phyloP scores from a whole-genome alignment of 2,329 filamentous ascomycete genomes.

The Didymella keratinophila region DNA sequence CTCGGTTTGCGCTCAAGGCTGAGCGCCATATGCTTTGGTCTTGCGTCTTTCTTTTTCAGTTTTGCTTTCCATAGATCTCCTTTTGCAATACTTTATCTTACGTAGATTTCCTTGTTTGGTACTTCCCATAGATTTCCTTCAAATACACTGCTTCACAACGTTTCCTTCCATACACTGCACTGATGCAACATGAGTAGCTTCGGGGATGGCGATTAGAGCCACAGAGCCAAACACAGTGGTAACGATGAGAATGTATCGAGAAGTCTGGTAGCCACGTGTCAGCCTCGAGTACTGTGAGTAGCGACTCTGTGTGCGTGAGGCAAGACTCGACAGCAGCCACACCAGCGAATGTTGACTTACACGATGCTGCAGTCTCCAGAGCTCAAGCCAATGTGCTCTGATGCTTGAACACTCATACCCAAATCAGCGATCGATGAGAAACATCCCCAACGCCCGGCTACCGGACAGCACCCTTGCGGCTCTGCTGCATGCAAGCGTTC shows the following conservation, averaged over 20 bases:
- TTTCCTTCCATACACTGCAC: background rate
- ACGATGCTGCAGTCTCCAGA: background rate
- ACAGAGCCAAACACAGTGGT: too few species aligned
- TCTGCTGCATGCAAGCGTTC: slow-evolving; percentile 9
- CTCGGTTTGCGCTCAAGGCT: background rate
- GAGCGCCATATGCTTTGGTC: background rate
- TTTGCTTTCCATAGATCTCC: background rate
- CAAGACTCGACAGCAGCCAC: too few species aligned
- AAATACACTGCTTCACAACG: background rate
- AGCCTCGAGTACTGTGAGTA: too few species aligned
- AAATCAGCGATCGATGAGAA: background rate
- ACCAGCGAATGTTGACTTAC: background rate
- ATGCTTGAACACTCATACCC: background rate
- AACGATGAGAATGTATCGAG: too few species aligned
- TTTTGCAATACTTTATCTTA: background rate
- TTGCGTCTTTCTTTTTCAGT: background rate
- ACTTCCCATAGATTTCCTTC: background rate
- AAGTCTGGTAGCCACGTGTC: too few species aligned
- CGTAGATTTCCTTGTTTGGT: background rate
- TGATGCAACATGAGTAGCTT: too few species aligned
- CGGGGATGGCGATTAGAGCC: too few species aligned
- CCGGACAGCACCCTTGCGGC: slow-evolving; percentile 1
- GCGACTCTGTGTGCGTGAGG: too few species aligned
- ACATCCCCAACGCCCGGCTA: background rate
- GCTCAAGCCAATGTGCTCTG: background rate